Conservation (phyloP, 345 rosid genomes). For the Sonneratia caseolaris region DNA sequence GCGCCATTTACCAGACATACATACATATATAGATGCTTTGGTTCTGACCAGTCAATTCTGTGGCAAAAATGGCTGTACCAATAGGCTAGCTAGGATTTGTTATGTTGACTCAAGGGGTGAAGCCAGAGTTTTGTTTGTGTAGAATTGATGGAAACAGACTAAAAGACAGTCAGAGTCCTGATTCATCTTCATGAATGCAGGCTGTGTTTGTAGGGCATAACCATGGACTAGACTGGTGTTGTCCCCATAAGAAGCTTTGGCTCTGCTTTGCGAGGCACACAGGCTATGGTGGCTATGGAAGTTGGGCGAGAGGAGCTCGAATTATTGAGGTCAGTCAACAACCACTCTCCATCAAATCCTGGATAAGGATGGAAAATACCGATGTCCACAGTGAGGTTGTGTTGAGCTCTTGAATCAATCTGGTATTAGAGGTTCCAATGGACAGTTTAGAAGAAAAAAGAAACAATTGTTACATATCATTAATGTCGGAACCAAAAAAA, state of each 20-base stretch:
- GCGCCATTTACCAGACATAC: background rate
- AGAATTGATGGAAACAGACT: background rate
- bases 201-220: slow-evolving; percentile 87
- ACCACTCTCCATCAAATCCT: slow-evolving; percentile 58
- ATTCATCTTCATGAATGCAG: slow-evolving; percentile 28
- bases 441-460: too few relatives aligned
- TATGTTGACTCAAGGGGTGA: background rate
- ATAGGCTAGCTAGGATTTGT: too few relatives aligned
- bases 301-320: slow-evolving; percentile 81
- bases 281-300: slow-evolving; percentile 80
- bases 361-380: slow-evolving; percentile 93
- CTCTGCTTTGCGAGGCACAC: slow-evolving; percentile 92
- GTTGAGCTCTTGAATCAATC: slow-evolving; percentile 21
- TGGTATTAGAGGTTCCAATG: background rate
- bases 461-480: too few relatives aligned
- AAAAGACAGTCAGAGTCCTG: background rate
- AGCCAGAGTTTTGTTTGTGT: background rate
- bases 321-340: slow-evolving; percentile 52
- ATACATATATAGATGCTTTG: background rate
- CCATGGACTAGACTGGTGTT: slow-evolving; percentile 96
- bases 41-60: background rate
- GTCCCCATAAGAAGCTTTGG: slow-evolving; percentile 69
- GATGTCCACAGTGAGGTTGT: slow-evolving; percentile 44
- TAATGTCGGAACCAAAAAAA: too few relatives aligned
- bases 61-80: background rate